Evolutionary conservation across 305 asterid species (phyloP).

Genomic region (Rubia balearica): DNA sequence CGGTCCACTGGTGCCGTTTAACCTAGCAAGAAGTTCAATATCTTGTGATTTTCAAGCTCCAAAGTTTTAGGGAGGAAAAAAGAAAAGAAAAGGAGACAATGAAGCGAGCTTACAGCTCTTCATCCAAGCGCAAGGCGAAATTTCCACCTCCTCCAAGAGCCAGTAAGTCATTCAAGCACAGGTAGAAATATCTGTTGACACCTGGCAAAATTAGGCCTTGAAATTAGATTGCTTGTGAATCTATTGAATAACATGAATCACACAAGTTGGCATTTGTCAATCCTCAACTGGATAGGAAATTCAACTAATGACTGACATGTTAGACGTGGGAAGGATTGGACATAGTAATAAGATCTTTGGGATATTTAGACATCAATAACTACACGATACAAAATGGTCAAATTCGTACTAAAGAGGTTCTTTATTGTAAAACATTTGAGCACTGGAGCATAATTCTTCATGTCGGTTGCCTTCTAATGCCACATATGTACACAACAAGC

Average conservation of each 20-base stretch:
- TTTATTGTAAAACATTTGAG: not conserved
- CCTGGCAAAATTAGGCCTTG: slow-evolving; percentile 16
- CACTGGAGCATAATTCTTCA: not conserved
- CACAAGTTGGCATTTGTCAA: not conserved
- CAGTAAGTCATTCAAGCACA: slow-evolving; percentile 28
- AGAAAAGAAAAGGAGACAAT: slow-evolving; percentile 12
- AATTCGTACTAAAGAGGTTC: not conserved
- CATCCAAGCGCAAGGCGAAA: slow-evolving; percentile 30
- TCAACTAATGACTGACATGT: not conserved
- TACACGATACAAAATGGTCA: not conserved
- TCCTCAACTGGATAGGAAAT: not conserved
- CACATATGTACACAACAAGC: not conserved
- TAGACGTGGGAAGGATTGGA: not conserved
- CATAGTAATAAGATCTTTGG: not conserved
- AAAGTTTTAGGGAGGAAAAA: slow-evolving; percentile 1
- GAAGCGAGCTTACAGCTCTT: slow-evolving; percentile 45
- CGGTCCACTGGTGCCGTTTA: slow-evolving; percentile 84
- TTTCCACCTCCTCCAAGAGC: slow-evolving; percentile 33
- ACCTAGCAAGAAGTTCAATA: slow-evolving; percentile 31
- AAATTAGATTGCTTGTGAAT: slow-evolving; percentile 9
- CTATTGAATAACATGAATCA: not conserved
- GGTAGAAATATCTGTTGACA: slow-evolving; percentile 27
- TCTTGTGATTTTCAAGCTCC: not conserved
- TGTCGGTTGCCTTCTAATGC: not conserved
- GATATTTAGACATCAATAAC: not conserved